Evolutionary conservation across 1,284 basidiomycete genomes (phyloP).

Genomic region (Pseudozyma sp.): DNA sequence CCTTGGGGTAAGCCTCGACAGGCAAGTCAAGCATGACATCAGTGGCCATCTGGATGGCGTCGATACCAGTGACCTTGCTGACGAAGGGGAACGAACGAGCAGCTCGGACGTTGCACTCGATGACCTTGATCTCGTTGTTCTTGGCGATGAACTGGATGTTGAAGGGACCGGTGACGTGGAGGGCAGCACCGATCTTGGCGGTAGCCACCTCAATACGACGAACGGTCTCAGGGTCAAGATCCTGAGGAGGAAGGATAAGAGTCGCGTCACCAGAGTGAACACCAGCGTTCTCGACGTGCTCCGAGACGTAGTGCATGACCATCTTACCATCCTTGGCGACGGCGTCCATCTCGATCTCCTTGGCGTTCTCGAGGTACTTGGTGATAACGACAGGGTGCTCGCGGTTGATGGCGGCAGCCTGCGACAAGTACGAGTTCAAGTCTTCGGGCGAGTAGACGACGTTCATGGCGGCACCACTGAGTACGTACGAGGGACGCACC

Average conservation of each 20-base stretch:
- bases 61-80: conserved; percentile 95
- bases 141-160: conserved; percentile 99
- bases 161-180: conserved; percentile 98
- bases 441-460: conserved; percentile 95
- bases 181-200: conserved; percentile 90
- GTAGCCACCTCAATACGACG: conserved; percentile 96
- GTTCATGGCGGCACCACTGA: conserved; percentile 99
- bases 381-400: conserved; percentile 98
- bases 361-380: conserved; percentile 98
- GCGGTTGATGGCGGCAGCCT: conserved; percentile 95
- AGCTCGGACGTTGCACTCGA: conserved; percentile 97
- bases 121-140: conserved; percentile 99
- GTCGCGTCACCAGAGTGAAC: conserved; percentile 98
- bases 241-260: conserved; percentile 96
- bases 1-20: conserved; percentile 88
- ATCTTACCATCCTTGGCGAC: conserved; percentile 96
- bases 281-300: conserved; percentile 99
- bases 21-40: conserved; percentile 95
- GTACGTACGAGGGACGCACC: conserved; percentile 95
- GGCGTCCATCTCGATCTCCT: conserved; percentile 99
- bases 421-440: conserved; percentile 88
- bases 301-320: conserved; percentile 99
- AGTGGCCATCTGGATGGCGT: conserved; percentile 97
- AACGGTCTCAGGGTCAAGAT: conserved; percentile 95
- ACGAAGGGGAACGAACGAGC: conserved; percentile 99